phyloP scores from a whole-genome alignment of 257 asterid genomes.

The Penstemon barbatus region DNA sequence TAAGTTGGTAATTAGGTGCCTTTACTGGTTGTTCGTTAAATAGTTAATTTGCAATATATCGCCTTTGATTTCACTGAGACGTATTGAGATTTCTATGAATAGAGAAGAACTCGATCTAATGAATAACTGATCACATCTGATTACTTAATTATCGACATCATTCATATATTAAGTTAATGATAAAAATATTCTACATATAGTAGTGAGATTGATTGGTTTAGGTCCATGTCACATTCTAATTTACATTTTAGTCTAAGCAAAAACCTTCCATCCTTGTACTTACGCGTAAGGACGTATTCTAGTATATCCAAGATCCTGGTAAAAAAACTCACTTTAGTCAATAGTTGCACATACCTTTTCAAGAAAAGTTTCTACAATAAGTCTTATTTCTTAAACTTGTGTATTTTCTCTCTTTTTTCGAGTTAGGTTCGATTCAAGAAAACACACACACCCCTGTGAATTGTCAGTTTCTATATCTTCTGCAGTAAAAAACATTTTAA shows the following conservation, averaged over 20 bases:
- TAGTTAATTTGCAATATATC: no score
- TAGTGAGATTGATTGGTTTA: slow-evolving; percentile 38
- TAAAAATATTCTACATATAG: slow-evolving; percentile 43
- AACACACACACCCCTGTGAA: slow-evolving; percentile 18
- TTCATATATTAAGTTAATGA: slow-evolving; percentile 42
- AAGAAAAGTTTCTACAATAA: slow-evolving; percentile 37
- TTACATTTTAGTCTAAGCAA: slow-evolving; percentile 36
- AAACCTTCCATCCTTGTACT: slow-evolving; percentile 38
- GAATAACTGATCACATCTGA: slow-evolving; percentile 28
- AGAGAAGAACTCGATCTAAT: slow-evolving; percentile 29
- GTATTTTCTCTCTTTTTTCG: slow-evolving; percentile 24
- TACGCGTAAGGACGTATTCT: slow-evolving; percentile 29
- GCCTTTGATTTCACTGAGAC: slow-evolving; percentile 5
- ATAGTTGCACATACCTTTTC: slow-evolving; percentile 40
- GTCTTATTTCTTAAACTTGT: slow-evolving; percentile 33
- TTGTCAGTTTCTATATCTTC: slow-evolving; percentile 23
- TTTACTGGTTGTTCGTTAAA: slow-evolving; percentile 13
- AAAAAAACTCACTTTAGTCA: slow-evolving; percentile 36
- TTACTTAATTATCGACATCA: slow-evolving; percentile 33
- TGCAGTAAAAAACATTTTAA: slow-evolving; percentile 22
- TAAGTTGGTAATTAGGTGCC: slow-evolving; percentile 18
- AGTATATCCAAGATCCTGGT: slow-evolving; percentile 30
- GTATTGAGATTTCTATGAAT: slow-evolving; percentile 26
- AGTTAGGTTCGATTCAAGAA: slow-evolving; percentile 33
- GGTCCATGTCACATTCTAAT: slow-evolving; percentile 54